Evolutionary conservation across 257 asterid species (phyloP).

Genomic region (Asclepias syriaca): DNA sequence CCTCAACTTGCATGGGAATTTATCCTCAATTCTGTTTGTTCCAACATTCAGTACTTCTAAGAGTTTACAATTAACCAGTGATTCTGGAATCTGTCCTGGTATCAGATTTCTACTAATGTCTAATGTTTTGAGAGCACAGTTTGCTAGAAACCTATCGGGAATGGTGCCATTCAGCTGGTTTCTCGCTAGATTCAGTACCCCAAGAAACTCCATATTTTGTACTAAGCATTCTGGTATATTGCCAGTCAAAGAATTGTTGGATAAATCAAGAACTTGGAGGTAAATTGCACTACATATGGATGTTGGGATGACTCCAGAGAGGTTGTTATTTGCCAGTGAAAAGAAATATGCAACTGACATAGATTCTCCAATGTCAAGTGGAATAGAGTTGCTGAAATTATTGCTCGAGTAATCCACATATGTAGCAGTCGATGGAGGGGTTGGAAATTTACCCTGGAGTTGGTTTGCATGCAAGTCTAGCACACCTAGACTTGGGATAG

Average conservation of each 20-base stretch:
- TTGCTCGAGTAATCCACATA: slow-evolving; percentile 52
- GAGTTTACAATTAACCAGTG: slow-evolving; percentile 31
- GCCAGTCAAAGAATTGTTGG: slow-evolving; percentile 34
- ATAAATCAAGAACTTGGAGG: slow-evolving; percentile 45
- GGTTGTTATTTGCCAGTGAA: slow-evolving; percentile 26
- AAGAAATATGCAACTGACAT: slow-evolving; percentile 15
- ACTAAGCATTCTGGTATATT: slow-evolving; percentile 33
- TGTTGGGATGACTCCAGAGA: slow-evolving; percentile 36
- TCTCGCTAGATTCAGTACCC: slow-evolving; percentile 14
- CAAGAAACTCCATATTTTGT: neutral
- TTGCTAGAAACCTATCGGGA: slow-evolving; percentile 25
- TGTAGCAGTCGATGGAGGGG: slow-evolving; percentile 7
- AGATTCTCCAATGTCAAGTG: slow-evolving; percentile 22
- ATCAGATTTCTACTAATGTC: slow-evolving; percentile 37
- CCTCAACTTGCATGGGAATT: slow-evolving; percentile 32
- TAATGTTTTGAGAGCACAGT: slow-evolving; percentile 27
- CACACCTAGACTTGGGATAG: neutral
- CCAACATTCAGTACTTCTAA: slow-evolving; percentile 47
- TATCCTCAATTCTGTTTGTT: slow-evolving; percentile 30
- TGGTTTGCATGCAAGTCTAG: slow-evolving; percentile 22
- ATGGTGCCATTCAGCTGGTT: slow-evolving; percentile 30
- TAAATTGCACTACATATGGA: slow-evolving; percentile 28
- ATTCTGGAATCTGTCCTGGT: slow-evolving; percentile 33
- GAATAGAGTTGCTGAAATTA: slow-evolving; percentile 33
- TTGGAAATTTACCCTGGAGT: slow-evolving; percentile 26